Evolutionary conservation across 768 basidiomycete species (phyloP), one percentile per base, ranked within the genome.

Genomic region (Leccinum incarnatum): DNA sequence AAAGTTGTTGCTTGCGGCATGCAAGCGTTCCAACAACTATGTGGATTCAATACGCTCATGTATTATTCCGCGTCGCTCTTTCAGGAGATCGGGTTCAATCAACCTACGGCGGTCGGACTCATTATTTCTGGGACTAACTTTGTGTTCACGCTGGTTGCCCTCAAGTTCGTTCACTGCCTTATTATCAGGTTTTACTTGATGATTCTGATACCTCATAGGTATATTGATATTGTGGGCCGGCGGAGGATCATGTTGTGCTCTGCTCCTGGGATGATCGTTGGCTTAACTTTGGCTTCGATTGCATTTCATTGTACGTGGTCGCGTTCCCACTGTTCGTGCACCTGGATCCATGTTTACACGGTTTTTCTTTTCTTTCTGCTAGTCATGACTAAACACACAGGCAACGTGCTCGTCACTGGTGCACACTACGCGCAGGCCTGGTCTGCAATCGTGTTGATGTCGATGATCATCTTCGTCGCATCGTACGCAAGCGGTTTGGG

Each of bases 391-490:
- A 69, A 70, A 61, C 73, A 79, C 63, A 91, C 89, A 0, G 82
- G 79, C 21, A 83, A 86, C 5, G 65, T 80, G 25, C 81, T 93
- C 21, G 75, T 86, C 23, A 78, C 83, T 21, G 85, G 86, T 3
- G 76, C 79, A 14, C 69, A 79, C 23, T 90, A 89, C 66, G 78
- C 85, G 3, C 78, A 69, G 29, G 69, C 78, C 15, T 91, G 85
- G 86, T 87, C 86, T 5, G 80, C 79, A 1, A 73, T 89, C 57
- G 87, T 93, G 3, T 71, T 93, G n/a, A 60, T 87, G 6, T 82
- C 87, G n/a, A 93, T 93, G 88, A 84, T 94, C 62, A 68, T 89
- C 63, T 93, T 88, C 72, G 90, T 92, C 21, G 88, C 88, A 1
- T 87, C 87, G 10, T 94, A 93, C 66, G 92, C 89, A 0, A 87